Conservation (phyloP, 2,329 filamentous ascomycete species). For the Daldinia sp. region DNA sequence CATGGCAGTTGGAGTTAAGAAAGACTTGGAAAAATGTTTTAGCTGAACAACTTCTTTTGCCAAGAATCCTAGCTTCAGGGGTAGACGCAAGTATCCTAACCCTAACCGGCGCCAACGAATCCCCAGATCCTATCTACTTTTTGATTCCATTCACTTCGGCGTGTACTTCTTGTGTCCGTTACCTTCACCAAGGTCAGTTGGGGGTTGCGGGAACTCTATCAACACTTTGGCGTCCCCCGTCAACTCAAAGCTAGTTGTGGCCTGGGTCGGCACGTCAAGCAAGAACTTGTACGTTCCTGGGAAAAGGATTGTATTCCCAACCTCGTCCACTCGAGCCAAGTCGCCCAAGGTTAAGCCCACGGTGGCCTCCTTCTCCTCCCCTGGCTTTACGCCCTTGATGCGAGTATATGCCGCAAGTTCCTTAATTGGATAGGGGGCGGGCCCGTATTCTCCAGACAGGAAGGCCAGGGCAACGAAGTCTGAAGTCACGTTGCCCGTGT, state of each 20-base stretch:
- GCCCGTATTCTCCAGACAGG: constrained; percentile 50
- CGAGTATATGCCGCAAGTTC: constrained; percentile 54
- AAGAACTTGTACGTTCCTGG: constrained; percentile 55
- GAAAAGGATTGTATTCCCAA: constrained; percentile 56
- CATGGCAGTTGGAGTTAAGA: not conserved
- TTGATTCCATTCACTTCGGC: constrained; percentile 18
- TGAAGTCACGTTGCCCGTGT: constrained; percentile 51
- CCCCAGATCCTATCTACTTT: not conserved
- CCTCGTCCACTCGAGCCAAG: constrained; percentile 54
- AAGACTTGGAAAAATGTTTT: not conserved
- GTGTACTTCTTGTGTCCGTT: constrained; percentile 41
- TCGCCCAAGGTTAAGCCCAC: constrained; percentile 54
- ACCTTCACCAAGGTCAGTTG: constrained; percentile 38
- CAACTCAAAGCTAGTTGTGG: constrained; percentile 51
- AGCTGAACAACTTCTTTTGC: not conserved
- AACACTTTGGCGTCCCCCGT: constrained; percentile 50
- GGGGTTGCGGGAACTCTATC: constrained; percentile 47
- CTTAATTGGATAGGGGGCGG: constrained; percentile 56
- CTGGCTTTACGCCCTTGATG: constrained; percentile 44
- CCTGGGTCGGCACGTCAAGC: constrained; percentile 51
- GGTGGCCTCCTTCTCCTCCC: constrained; percentile 38
- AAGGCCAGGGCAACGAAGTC: constrained; percentile 58
- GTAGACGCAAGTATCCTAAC: too few relatives aligned
- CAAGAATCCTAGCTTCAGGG: not conserved
- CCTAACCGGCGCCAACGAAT: not conserved